A percentile compares a stretch with the other conserved stretches of the same genome.
Conservation (phyloP, 441 rosid genomes). For the Heliophila coronopifolia region DNA sequence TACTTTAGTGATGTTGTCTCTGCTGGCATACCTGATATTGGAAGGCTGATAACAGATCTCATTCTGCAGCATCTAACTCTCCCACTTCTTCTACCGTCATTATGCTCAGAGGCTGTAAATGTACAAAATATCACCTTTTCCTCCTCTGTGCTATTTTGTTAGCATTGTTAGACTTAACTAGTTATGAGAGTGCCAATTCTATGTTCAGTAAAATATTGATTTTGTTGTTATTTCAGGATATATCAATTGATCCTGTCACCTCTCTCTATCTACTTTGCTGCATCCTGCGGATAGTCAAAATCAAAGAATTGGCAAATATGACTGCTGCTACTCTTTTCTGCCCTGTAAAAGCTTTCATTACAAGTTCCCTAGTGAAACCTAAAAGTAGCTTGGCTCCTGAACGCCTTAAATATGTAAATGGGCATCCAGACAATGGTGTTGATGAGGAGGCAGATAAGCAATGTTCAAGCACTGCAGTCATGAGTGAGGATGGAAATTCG, state of each 20-base stretch:
- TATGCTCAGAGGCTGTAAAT: slow-evolving; percentile 42
- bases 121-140: slow-evolving; percentile 36
- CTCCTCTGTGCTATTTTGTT: slow-evolving; percentile 19
- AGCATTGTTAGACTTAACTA: slow-evolving; percentile 6
- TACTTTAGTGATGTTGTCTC: slow-evolving; percentile 93
- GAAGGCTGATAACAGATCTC: slow-evolving; percentile 76
- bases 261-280: slow-evolving; percentile 87
- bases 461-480: slow-evolving; percentile 32
- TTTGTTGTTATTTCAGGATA: slow-evolving; percentile 50
- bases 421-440: slow-evolving; percentile 35
- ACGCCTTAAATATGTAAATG: slow-evolving; percentile 29
- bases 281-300: slow-evolving; percentile 91
- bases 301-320: slow-evolving; percentile 88
- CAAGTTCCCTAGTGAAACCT: slow-evolving; percentile 45
- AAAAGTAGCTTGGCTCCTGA: slow-evolving; percentile 51
- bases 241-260: slow-evolving; percentile 58
- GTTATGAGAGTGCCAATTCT: neutral
- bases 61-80: slow-evolving; percentile 75
- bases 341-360: slow-evolving; percentile 50
- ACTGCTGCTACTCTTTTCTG: slow-evolving; percentile 87
- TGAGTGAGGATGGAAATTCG: slow-evolving; percentile 34
- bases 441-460: slow-evolving; percentile 31
- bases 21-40: slow-evolving; percentile 97
- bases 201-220: slow-evolving; percentile 22
- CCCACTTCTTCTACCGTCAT: slow-evolving; percentile 88